Evolutionary conservation across 495 filamentous ascomycete species (phyloP).

Genomic region (Echria macrotheca): DNA sequence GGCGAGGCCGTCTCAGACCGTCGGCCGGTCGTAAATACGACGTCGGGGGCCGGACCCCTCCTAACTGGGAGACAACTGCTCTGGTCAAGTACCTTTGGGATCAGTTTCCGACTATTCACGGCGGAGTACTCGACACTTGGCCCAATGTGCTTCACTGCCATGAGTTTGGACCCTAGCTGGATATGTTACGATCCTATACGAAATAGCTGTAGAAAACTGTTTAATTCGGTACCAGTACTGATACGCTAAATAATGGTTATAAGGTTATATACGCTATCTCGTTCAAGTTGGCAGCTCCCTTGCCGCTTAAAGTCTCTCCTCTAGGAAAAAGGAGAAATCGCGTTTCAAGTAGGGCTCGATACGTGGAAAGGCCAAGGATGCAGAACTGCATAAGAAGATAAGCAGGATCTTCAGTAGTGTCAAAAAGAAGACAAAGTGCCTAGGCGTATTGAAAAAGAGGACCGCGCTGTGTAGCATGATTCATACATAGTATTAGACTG

Average conservation of each 20-base stretch:
- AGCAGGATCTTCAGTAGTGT: no score
- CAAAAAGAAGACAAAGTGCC: no score
- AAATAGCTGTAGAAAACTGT: background rate
- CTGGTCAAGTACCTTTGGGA: background rate
- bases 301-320: no score
- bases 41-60: background rate
- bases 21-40: background rate
- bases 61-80: background rate
- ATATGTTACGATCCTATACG: background rate
- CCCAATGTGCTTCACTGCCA: conserved; percentile 1
- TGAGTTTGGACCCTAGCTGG: background rate
- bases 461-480: no score
- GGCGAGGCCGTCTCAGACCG: background rate
- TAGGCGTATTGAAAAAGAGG: no score
- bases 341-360: background rate
- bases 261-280: conserved; percentile 4
- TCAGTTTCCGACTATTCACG: conserved; percentile 1
- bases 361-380: background rate
- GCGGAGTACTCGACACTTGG: conserved; percentile 5
- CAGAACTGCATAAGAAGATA: no score
- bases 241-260: background rate
- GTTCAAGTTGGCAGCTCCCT: conserved; percentile 1
- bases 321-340: background rate
- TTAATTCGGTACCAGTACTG: background rate
- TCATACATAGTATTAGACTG: no score